Conservation (phyloP, 441 rosid genomes). For the Croton setiger region DNA sequence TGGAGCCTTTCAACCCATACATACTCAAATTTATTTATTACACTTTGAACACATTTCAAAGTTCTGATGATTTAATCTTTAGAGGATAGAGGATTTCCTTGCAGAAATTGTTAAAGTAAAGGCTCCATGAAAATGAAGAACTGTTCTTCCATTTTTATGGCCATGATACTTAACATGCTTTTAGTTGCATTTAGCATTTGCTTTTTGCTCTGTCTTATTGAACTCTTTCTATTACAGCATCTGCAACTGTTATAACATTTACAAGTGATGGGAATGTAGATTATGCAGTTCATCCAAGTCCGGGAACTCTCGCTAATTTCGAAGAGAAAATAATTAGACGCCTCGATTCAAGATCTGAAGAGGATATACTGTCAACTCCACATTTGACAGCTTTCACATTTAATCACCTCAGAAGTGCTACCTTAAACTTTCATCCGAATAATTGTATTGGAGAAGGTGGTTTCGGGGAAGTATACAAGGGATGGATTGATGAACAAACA, state of each 20-base stretch:
- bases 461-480: conserved; percentile 81
- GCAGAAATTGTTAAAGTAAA: too few species aligned
- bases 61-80: too few species aligned
- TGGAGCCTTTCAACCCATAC: neutral
- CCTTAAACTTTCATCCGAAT: conserved; percentile 67
- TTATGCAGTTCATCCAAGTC: conserved; percentile 26
- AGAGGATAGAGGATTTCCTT: too few species aligned
- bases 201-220: neutral
- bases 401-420: conserved; percentile 53
- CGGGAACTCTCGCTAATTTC: conserved; percentile 3
- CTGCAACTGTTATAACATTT: neutral
- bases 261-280: conserved; percentile 1
- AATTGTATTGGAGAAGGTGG: conserved; percentile 88
- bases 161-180: too few species aligned
- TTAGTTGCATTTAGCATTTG: neutral
- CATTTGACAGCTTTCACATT: conserved; percentile 54
- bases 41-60: too few species aligned
- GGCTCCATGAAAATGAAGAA: too few species aligned
- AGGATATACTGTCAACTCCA: conserved; percentile 57
- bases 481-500: conserved; percentile 71
- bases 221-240: conserved; percentile 16
- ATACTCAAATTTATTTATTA: too few species aligned
- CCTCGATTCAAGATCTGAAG: conserved; percentile 48
- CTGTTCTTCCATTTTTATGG: too few species aligned
- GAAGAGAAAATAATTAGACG: conserved; percentile 22